Conservation (phyloP, 306 rosid species). For the Cucumis sativus region DNA sequence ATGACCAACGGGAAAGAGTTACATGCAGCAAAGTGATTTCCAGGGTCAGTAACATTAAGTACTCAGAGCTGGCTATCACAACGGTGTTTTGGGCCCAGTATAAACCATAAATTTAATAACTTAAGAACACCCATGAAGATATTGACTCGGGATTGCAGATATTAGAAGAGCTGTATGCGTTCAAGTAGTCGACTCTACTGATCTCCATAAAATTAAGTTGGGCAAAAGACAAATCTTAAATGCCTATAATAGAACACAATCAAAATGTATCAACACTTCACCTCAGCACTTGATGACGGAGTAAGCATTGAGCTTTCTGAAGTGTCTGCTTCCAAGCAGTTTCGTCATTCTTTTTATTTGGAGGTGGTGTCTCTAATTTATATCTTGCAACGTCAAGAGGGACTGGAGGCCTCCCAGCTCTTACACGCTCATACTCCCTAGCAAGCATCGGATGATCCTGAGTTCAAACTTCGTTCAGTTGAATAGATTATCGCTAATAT, state of each 20-base stretch:
- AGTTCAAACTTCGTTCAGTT: background rate
- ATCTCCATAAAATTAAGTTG: background rate
- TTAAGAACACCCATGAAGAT: background rate
- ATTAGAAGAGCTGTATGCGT: background rate
- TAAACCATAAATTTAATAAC: background rate
- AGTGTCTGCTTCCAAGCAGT: conserved; percentile 77
- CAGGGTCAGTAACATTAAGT: background rate
- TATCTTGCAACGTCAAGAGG: conserved; percentile 58
- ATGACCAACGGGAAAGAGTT: background rate
- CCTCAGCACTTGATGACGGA: conserved; percentile 51
- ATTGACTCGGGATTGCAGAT: background rate
- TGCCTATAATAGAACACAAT: background rate
- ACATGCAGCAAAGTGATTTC: background rate
- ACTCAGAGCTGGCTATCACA: background rate
- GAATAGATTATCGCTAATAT: background rate
- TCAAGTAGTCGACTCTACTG: background rate
- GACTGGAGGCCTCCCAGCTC: conserved; percentile 80
- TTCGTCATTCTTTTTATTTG: conserved; percentile 61
- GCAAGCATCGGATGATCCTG: conserved; percentile 84
- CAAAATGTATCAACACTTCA: background rate
- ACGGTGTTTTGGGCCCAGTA: background rate
- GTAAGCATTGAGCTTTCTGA: conserved; percentile 62
- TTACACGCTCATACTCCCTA: conserved; percentile 85
- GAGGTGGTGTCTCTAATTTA: conserved; percentile 46
- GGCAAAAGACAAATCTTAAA: background rate